Base-by-base conservation (phyloP, 495 filamentous ascomycete genomes). In the Penicillium antarcticum region DNA sequence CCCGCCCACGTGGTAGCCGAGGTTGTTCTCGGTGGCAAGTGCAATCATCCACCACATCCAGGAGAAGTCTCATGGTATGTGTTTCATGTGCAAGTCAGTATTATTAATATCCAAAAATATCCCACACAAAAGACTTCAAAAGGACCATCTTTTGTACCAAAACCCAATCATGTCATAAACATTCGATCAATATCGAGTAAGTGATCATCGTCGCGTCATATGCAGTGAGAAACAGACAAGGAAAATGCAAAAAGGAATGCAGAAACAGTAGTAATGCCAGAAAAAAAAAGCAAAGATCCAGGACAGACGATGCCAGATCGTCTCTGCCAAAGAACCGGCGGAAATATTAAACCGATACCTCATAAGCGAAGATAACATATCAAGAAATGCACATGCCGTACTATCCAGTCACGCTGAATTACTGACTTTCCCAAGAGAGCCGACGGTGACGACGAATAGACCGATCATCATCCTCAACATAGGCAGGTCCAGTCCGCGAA, bases 371-470 rank as follows among this genome's bases (percentile, higher is more conserved):
- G 11, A 19, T 14, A 23, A 24, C n/a, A 21, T 5, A 47, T 11
- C 24, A 17, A 41, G 35, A 6, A 19, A 12, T 1, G 4, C 18
- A 12, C 24, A 17, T 45, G 17, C 5, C 12, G 16, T 29, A 26
- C n/a, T 12, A 6, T 14, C 8, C 13, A 26, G n/a, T 18, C 1
- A 21, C 12, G 11, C 36, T n/a, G 4, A 9, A 26, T 63, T 42
- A 68, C 12, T 52, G 56, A 19, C 65, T 72, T 49, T 69, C 68
- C 69, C 66, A 73, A 6, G 66, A 69, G 36, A 53, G 46, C 54
- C 67, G 63, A 8, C 67, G 50, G 18, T 55, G 57, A 29, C 56
- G 66, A 43, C 58, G 58, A 38, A 62, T 58, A 11, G 61, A 61
- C 18, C 48, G 53, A n/a, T 60, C 58, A 46, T 62, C 61, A 13